Percentiles rank a stretch among this genome's conserved stretches.
phyloP scores from a whole-genome alignment of 1,139 yeast genomes.

The Pichia sp. region DNA sequence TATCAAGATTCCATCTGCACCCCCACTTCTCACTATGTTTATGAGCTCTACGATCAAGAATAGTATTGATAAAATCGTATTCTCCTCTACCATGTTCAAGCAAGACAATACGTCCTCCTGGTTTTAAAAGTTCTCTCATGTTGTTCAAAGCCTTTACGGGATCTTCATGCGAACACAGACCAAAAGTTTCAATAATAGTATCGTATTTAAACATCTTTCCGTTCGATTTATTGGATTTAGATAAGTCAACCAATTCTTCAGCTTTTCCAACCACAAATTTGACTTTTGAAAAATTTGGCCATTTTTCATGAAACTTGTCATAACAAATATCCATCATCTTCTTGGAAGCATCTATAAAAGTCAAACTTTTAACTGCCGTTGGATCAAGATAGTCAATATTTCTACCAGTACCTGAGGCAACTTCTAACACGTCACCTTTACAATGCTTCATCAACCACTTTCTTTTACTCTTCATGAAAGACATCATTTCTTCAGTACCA shows the following conservation, averaged over 20 bases:
- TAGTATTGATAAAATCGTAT: conserved; percentile 68
- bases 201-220: conserved; percentile 53
- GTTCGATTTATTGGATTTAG: conserved; percentile 8
- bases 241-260: conserved; percentile 60
- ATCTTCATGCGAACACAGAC: conserved; percentile 90
- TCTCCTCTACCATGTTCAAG: conserved; percentile 90
- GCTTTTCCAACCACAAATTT: conserved; percentile 92
- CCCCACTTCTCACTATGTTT: conserved; percentile 90
- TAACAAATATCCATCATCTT: conserved; percentile 83
- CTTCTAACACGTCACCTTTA: conserved; percentile 85
- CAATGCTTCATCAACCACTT: conserved; percentile 76
- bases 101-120: conserved; percentile 84
- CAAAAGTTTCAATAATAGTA: conserved; percentile 89
- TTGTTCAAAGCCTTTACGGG: conserved; percentile 77
- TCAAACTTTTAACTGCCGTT: conserved; percentile 55
- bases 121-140: conserved; percentile 64
- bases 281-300: conserved; percentile 59
- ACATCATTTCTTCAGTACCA: conserved; percentile 77
- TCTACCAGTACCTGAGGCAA: conserved; percentile 95
- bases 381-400: conserved; percentile 70
- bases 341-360: conserved; percentile 76
- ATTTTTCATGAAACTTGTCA: conserved; percentile 59
- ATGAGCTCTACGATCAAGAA: conserved; percentile 77
- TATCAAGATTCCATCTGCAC: conserved; percentile 93
- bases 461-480: conserved; percentile 77